These are phyloP conservation scores for Botrytis aclada DNA, from an alignment of 2,329 filamentous ascomycete species.

Conservation along the genomic window DNA sequence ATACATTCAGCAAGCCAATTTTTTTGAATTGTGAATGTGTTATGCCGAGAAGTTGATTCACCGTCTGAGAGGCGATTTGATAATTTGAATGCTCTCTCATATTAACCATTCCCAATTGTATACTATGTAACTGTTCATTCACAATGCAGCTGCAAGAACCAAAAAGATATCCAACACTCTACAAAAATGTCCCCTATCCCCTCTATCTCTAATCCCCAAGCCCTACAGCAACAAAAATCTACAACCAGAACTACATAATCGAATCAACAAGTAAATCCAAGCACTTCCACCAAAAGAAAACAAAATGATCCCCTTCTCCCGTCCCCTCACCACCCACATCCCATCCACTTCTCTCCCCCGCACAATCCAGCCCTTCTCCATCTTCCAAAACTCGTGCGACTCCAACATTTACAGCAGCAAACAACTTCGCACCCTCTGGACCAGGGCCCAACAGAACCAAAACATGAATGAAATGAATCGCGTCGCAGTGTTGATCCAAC, in stretches of 20 bases:
- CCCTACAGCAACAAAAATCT: neutral
- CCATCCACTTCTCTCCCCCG: too few relatives aligned
- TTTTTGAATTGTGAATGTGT: neutral
- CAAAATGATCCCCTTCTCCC: neutral
- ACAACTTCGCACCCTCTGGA: neutral
- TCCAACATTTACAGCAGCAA: neutral
- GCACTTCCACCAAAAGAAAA: neutral
- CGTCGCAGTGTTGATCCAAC: neutral
- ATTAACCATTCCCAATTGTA: neutral
- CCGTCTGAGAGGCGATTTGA: accelerated
- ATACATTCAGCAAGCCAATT: neutral
- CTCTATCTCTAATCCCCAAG: neutral
- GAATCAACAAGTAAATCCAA: neutral
- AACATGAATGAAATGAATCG: neutral
- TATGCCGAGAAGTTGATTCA: neutral
- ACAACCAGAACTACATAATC: neutral
- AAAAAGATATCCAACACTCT: neutral
- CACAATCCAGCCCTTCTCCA: neutral
- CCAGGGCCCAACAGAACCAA: neutral
- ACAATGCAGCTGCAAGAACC: neutral
- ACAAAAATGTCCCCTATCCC: neutral
- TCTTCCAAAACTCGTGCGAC: neutral
- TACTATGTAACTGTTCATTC: neutral
- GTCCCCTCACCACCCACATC: neutral
- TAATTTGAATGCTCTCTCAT: neutral